phyloP scores from a whole-genome alignment of 306 rosid species.

The Potentilla sterilis region DNA sequence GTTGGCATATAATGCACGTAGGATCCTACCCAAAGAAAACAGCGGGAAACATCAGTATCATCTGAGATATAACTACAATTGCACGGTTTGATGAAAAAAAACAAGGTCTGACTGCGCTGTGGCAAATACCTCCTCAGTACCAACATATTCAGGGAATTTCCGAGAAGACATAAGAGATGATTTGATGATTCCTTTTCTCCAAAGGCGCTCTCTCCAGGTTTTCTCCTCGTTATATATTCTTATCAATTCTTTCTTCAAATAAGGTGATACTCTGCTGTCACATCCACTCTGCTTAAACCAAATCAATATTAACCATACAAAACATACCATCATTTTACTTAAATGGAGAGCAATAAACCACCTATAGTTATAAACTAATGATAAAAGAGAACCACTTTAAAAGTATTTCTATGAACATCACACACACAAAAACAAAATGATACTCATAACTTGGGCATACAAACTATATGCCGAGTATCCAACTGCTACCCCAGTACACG shows the following conservation, averaged over 20 bases:
- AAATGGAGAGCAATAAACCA: background rate
- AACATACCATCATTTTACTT: background rate
- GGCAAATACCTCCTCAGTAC: conserved; percentile 78
- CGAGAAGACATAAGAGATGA: conserved; percentile 73
- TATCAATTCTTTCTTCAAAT: conserved; percentile 74
- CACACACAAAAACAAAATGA: background rate
- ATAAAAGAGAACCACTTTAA: background rate
- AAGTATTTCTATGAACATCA: background rate
- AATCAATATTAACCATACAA: conserved; percentile 29
- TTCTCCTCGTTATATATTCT: conserved; percentile 65
- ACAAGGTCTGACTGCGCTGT: background rate
- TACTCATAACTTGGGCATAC: background rate
- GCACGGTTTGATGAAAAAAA: conserved; percentile 12
- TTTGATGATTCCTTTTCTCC: conserved; percentile 76
- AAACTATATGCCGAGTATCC: background rate
- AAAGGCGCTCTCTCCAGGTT: conserved; percentile 80
- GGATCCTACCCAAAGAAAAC: conserved; percentile 62
- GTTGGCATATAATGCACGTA: conserved; percentile 86
- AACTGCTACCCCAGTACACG: background rate
- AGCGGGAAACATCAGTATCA: conserved; percentile 23
- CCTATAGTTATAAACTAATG: background rate
- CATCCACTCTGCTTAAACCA: conserved; percentile 53
- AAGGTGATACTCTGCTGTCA: conserved; percentile 56
- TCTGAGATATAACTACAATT: conserved; percentile 21
- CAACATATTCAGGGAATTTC: conserved; percentile 68